Evolutionary conservation across 148 eudicot species (phyloP).

Genomic region (Silene latifolia): DNA sequence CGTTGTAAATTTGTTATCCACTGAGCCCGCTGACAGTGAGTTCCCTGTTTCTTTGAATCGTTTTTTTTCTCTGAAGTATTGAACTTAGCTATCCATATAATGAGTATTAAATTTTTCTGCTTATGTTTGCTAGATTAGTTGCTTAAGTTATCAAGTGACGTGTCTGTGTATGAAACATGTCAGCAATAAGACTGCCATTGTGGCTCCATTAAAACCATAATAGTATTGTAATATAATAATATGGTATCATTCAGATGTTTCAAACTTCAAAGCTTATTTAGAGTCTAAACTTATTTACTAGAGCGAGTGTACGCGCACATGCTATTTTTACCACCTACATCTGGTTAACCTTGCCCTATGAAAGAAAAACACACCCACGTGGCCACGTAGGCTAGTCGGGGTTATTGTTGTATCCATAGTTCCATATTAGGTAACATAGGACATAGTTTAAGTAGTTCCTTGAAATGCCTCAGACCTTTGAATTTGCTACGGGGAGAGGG

Average conservation of each 20-base stretch:
- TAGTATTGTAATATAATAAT: neutral
- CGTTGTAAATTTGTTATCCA: constrained; percentile 87
- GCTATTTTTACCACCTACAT: neutral
- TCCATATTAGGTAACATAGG: no score
- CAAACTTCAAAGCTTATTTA: neutral
- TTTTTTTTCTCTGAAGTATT: neutral
- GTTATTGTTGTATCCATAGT: neutral
- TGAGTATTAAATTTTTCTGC: neutral
- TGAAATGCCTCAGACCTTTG: no score
- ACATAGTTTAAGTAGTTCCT: no score
- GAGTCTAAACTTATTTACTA: neutral
- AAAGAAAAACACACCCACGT: neutral
- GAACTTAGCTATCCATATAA: neutral
- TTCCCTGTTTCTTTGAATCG: constrained; percentile 24
- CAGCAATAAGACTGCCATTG: neutral
- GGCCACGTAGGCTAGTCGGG: neutral
- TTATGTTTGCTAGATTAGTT: no score
- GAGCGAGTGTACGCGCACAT: neutral
- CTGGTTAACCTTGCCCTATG: neutral
- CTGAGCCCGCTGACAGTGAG: constrained; percentile 89
- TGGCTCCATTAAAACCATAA: neutral
- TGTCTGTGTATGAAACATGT: no score
- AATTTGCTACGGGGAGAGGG: no score
- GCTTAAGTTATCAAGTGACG: no score
- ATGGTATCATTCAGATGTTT: neutral